These are phyloP conservation scores for Fomitopsis schrenkii DNA, from an alignment of 1,284 basidiomycete species.

Conservation along the genomic window DNA sequence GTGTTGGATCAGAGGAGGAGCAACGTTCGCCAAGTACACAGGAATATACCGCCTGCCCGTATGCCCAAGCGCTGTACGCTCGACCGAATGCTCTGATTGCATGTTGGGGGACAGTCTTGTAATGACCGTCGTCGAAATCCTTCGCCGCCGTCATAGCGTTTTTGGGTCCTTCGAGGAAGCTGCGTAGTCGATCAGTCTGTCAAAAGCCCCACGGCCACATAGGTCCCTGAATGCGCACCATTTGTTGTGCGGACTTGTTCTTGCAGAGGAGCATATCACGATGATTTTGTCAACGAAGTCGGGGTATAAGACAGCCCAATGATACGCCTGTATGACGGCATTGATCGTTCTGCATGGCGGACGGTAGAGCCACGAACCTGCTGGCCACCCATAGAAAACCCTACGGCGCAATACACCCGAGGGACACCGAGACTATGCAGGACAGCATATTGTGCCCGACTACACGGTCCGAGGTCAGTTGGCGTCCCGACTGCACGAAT, in stretches of 20 bases:
- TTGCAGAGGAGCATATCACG: constrained; percentile 32
- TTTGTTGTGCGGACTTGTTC: constrained; percentile 36
- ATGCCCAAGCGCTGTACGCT: constrained; percentile 35
- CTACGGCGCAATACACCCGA: constrained; percentile 25
- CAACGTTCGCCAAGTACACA: not conserved
- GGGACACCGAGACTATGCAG: constrained; percentile 25
- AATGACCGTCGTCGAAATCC: constrained; percentile 34
- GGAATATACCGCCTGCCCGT: constrained; percentile 30
- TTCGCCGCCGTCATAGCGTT: constrained; percentile 32
- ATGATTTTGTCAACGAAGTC: constrained; percentile 34
- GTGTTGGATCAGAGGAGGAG: not conserved
- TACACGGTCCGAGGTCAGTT: not conserved
- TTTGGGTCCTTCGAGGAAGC: constrained; percentile 37
- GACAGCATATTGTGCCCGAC: constrained; percentile 25
- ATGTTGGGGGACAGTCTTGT: constrained; percentile 26
- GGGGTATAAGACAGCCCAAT: constrained; percentile 33
- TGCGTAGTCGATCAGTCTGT: constrained; percentile 8
- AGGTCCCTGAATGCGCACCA: constrained; percentile 18
- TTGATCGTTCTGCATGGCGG: not conserved
- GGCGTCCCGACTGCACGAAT: not conserved
- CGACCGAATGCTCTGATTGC: constrained; percentile 33
- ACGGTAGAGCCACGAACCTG: constrained; percentile 15
- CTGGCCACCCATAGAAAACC: constrained; percentile 31
- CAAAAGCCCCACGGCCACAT: no score
- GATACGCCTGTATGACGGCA: constrained; percentile 23